Base-by-base conservation (phyloP, 768 basidiomycete species). In the Leccinum uliginosum region DNA sequence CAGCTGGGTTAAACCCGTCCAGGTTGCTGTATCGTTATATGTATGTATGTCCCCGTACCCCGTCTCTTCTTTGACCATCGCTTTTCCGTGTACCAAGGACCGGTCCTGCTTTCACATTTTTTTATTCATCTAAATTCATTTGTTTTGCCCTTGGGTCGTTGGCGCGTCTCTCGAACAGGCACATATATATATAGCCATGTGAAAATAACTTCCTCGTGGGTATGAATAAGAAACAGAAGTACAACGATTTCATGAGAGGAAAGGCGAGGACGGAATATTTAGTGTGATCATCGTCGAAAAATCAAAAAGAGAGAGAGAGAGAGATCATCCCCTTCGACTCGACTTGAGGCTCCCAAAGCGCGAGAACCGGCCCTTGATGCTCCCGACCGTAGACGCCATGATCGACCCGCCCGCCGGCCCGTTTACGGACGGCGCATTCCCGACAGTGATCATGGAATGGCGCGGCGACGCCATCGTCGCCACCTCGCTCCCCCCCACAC, bases 361-460 rank as follows among this genome's bases (percentile, higher is more conserved):
- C 38, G 87, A 88, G 63, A 91, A 82, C 12, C 89, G 83, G 1
- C 84, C 88, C 67, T 82, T 86, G 49, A 91, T 84, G 50, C 80
- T 80, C 12, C 86, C 84, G 59, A 86, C 78, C 43, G 83, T 83
- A 3, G 88, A 87, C 19, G 80, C 78, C 57, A 81, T 79, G 14
- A 83, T 76, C 11, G 87, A 88, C 12, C 81, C 80, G 3, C 80
- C 80, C 5, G 85, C 73, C 10, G 64, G 78, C 63, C 57, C 62
- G 4, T 60, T 62, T 44, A 65, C 64, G 8, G 73, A 72, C 3
- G 66, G 63, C 6, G 74, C 76, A 56, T 83, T 83, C 8, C 80
- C 84, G 12, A 89, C 84, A 58, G 89, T 89, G 54, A 90, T 83
- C 68, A 88, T 80, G 10, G 90, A 92, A 61, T 86, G 83, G 44